A percentile compares a stretch with the other conserved stretches of the same genome.
These are phyloP conservation scores for Coemansia sp. DNA, from an alignment of 192 early-diverging fungal species.

Conservation along the genomic window DNA sequence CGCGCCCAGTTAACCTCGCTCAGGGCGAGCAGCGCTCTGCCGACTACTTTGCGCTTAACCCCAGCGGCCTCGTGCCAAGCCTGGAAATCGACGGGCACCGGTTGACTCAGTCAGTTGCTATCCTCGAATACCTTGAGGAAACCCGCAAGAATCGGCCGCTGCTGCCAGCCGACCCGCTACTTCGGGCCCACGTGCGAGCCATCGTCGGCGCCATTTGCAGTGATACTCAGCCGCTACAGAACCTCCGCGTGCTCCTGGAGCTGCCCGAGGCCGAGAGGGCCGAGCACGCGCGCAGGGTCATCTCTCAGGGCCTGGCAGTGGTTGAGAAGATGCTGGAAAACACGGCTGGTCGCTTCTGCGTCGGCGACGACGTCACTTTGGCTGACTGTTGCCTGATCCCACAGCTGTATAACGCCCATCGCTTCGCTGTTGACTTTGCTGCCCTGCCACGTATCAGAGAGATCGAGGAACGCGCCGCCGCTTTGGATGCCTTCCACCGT, in stretches of 20 bases:
- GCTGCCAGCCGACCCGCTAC: conserved; percentile 68
- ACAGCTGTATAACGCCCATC: conserved; percentile 73
- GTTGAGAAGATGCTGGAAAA: conserved; percentile 67
- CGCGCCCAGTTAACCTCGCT: conserved; percentile 65
- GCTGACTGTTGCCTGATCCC: conserved; percentile 83
- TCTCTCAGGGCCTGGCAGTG: conserved; percentile 63
- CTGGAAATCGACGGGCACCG: conserved; percentile 59
- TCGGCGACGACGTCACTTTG: conserved; percentile 79
- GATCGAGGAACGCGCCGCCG: conserved; percentile 57
- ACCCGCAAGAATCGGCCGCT: conserved; percentile 62
- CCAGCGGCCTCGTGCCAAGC: conserved; percentile 67
- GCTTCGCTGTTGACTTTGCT: conserved; percentile 74
- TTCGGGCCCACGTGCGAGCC: conserved; percentile 68
- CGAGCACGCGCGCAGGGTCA: conserved; percentile 49
- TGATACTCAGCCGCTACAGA: conserved; percentile 90
- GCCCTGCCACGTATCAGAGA: conserved; percentile 67
- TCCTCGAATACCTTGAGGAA: conserved; percentile 91
- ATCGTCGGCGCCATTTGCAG: conserved; percentile 70
- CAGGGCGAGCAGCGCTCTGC: conserved; percentile 68
- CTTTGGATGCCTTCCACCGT: conserved; percentile 65
- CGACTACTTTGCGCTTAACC: conserved; percentile 67
- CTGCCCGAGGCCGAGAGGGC: conserved; percentile 55
- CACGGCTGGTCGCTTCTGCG: conserved; percentile 71
- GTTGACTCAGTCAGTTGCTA: conserved; percentile 71
- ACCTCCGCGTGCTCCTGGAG: conserved; percentile 70